phyloP scores from a whole-genome alignment of 108 stramenopile species.

The Stephanodiscus minutulus region DNA sequence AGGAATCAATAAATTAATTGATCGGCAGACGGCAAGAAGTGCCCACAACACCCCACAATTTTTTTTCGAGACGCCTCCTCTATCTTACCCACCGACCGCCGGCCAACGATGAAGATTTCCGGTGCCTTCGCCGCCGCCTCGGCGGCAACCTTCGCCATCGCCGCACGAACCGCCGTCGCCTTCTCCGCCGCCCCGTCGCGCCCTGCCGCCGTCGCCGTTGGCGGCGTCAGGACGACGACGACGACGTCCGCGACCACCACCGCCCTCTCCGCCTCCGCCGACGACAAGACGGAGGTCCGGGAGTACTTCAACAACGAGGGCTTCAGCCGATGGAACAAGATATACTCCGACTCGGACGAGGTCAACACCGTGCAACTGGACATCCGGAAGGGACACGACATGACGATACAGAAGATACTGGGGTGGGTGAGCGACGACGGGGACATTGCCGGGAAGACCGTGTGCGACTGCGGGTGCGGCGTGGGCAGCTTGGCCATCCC shows the following conservation, averaged over 20 bases:
- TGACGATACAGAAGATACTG: slow-evolving; percentile 96
- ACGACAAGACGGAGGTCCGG: slow-evolving; percentile 96
- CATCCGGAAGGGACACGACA: slow-evolving; percentile 94
- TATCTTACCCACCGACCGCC: too few relatives aligned
- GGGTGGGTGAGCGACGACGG: slow-evolving; percentile 90
- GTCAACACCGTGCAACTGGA: slow-evolving; percentile 95
- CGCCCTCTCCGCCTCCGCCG: slow-evolving; percentile 49
- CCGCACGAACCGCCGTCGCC: slow-evolving; percentile 4
- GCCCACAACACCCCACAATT: too few relatives aligned
- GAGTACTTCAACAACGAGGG: slow-evolving; percentile 98
- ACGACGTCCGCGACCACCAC: too few relatives aligned
- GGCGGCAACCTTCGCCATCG: slow-evolving; percentile 17
- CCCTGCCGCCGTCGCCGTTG: not conserved
- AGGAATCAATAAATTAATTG: too few relatives aligned
- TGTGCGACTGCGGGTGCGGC: slow-evolving; percentile 93
- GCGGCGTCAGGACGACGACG: too few relatives aligned
- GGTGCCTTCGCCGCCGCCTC: not conserved
- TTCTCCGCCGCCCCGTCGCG: not conserved
- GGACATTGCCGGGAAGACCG: slow-evolving; percentile 78
- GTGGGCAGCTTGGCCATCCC: slow-evolving; percentile 95
- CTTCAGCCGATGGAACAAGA: slow-evolving; percentile 98
- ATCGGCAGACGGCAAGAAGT: too few relatives aligned
- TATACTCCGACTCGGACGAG: slow-evolving; percentile 92
- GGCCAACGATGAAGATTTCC: slow-evolving; percentile 31
- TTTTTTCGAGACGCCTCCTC: too few relatives aligned